phyloP scores from a whole-genome alignment of 371 early-diverging fungal genomes.

The Mortierella sp. region DNA sequence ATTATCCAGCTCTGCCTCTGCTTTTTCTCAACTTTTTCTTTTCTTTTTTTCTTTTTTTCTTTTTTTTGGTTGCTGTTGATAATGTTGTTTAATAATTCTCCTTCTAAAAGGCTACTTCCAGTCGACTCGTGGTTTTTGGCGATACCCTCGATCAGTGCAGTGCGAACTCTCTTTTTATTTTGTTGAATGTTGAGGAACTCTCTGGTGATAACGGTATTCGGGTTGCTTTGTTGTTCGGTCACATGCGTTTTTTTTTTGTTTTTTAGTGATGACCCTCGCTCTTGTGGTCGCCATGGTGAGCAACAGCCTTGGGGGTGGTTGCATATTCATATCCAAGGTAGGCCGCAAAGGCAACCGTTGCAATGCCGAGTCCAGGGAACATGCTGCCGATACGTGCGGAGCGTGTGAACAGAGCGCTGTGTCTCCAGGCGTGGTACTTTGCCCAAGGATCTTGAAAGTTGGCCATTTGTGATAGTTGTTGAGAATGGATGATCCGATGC shows the following conservation, averaged over 20 bases:
- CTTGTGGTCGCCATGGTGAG: slow-evolving; percentile 20
- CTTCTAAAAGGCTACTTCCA: not conserved
- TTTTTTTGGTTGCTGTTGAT: not conserved
- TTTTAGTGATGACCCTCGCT: slow-evolving; percentile 44
- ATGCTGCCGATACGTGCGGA: slow-evolving; percentile 41
- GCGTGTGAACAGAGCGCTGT: slow-evolving; percentile 42
- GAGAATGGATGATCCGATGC: too few relatives aligned
- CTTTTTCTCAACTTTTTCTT: not conserved
- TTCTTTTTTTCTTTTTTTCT: not conserved
- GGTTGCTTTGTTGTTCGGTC: not conserved
- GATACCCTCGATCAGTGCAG: not conserved
- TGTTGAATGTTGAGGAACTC: not conserved
- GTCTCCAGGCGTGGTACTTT: slow-evolving; percentile 49
- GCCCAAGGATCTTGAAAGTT: slow-evolving; percentile 52
- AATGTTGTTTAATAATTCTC: not conserved
- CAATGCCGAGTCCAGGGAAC: slow-evolving; percentile 51
- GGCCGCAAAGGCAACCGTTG: slow-evolving; percentile 42
- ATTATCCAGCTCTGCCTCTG: not conserved
- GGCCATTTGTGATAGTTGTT: slow-evolving; percentile 24
- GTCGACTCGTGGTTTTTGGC: not conserved
- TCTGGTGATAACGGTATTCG: not conserved
- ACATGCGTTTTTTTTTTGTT: not conserved
- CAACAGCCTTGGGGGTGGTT: slow-evolving; percentile 46
- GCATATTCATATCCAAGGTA: slow-evolving; percentile 52
- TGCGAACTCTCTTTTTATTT: not conserved